Evolutionary conservation across 192 early-diverging fungal species (phyloP).

Genomic region (Lobosporangium transversale): DNA sequence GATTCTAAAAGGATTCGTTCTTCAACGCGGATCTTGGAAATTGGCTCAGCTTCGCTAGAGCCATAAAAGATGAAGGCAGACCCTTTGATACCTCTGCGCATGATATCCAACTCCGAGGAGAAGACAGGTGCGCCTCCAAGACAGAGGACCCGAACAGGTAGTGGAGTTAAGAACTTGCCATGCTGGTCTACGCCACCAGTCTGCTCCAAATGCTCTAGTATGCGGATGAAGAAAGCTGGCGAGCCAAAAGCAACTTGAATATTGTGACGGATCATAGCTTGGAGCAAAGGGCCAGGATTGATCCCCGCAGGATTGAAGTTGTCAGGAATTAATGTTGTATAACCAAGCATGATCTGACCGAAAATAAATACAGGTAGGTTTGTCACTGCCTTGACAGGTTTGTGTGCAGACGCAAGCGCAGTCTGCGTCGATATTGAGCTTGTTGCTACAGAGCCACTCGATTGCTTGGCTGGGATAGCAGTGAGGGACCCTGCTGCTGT

Average conservation of each 20-base stretch:
- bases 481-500: conserved; percentile 8
- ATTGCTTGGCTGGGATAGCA: not conserved
- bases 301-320: conserved; percentile 50
- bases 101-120: conserved; percentile 46
- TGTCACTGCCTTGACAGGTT: conserved; percentile 41
- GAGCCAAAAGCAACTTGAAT: conserved; percentile 50
- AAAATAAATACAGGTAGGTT: conserved; percentile 51
- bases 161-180: conserved; percentile 37
- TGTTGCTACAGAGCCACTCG: not conserved
- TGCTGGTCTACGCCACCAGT: conserved; percentile 34
- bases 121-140: conserved; percentile 48
- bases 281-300: conserved; percentile 32
- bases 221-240: conserved; percentile 41
- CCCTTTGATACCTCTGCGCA: conserved; percentile 41
- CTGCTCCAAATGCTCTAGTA: conserved; percentile 37
- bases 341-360: conserved; percentile 50
- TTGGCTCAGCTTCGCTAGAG: conserved; percentile 49
- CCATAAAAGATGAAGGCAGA: conserved; percentile 50
- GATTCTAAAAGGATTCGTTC: conserved; percentile 45
- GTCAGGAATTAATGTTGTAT: conserved; percentile 46
- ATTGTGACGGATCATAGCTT: conserved; percentile 52
- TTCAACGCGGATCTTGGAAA: conserved; percentile 48
- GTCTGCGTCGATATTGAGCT: too few relatives aligned
- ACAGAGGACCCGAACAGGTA: conserved; percentile 42
- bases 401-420: too few relatives aligned